Percentiles rank a stretch among this genome's conserved stretches.
Conservation (phyloP, 768 basidiomycete species). For the Naganishia vishniacii region DNA sequence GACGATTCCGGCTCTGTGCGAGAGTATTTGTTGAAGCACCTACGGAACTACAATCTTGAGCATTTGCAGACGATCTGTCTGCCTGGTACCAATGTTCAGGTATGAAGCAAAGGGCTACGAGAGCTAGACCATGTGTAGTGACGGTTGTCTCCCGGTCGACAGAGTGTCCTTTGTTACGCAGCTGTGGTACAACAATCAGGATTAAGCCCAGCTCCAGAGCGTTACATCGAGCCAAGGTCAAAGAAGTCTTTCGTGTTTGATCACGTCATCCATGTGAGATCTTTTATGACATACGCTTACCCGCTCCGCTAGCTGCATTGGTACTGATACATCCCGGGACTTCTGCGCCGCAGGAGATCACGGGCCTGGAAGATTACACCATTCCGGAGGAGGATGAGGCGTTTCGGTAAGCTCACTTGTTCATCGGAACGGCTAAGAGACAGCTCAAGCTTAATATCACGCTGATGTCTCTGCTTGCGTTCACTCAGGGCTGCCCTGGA, state of each 20-base stretch:
- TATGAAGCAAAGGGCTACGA: constrained; percentile 46
- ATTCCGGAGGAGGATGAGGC: constrained; percentile 64
- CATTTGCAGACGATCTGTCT: constrained; percentile 85
- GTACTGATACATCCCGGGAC: background rate
- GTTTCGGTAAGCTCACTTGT: constrained; percentile 58
- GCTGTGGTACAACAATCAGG: constrained; percentile 2
- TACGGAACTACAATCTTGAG: constrained; percentile 76
- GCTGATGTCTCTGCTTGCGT: background rate
- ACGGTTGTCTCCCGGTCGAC: constrained; percentile 14
- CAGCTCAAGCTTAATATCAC: background rate
- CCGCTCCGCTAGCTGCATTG: no score
- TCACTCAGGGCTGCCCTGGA: constrained; percentile 64
- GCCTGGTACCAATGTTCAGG: constrained; percentile 70
- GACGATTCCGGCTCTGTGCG: constrained; percentile 74
- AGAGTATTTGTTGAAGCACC: constrained; percentile 66
- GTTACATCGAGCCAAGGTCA: constrained; percentile 78
- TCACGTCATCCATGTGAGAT: constrained; percentile 67
- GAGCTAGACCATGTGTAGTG: background rate
- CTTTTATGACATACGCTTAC: constrained; percentile 40
- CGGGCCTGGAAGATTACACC: constrained; percentile 63
- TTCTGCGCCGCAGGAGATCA: constrained; percentile 63
- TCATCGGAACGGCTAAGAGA: background rate
- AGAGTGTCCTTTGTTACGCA: constrained; percentile 78
- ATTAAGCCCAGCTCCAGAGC: constrained; percentile 51
- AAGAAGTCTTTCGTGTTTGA: constrained; percentile 76